A percentile compares a stretch with the other conserved stretches of the same genome.
phyloP scores from a whole-genome alignment of 2,329 filamentous ascomycete species.

The Aspergillus quadrilineatus region DNA sequence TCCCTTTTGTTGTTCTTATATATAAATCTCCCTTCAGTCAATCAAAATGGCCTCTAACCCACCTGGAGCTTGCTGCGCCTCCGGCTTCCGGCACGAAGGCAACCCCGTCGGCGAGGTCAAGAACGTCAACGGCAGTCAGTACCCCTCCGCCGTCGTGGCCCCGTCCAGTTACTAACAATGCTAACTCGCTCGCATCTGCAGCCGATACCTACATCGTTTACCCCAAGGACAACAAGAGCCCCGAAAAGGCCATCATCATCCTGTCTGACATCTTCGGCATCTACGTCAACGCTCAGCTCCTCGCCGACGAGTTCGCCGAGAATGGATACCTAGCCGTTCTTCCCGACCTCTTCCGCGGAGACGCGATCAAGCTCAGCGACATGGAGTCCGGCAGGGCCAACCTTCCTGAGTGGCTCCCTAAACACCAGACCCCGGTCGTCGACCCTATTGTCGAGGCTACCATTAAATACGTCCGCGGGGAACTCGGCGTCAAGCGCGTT shows the following conservation, averaged over 20 bases:
- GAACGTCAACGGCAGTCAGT: conserved; percentile 47
- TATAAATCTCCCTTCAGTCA: neutral
- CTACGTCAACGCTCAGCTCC: conserved; percentile 60
- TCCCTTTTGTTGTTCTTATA: neutral
- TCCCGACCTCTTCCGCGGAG: conserved; percentile 69
- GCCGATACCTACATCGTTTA: conserved; percentile 58
- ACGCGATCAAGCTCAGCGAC: conserved; percentile 58
- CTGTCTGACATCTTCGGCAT: conserved; percentile 61
- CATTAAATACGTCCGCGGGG: conserved; percentile 57
- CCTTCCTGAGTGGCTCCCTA: conserved; percentile 51
- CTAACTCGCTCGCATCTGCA: conserved; percentile 24
- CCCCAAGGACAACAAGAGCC: conserved; percentile 50
- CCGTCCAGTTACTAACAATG: neutral
- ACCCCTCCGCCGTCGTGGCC: neutral
- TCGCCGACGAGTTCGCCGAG: conserved; percentile 72
- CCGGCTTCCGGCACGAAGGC: conserved; percentile 55
- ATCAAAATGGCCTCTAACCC: conserved; percentile 52
- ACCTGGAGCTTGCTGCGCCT: conserved; percentile 49
- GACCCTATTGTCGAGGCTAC: conserved; percentile 54
- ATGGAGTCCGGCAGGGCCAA: conserved; percentile 48
- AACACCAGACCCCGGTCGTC: conserved; percentile 50
- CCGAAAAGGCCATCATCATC: conserved; percentile 57
- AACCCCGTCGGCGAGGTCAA: conserved; percentile 49
- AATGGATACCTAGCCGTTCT: conserved; percentile 70
- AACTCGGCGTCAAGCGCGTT: conserved; percentile 58